Percentiles rank a stretch among this genome's conserved stretches.
These are phyloP conservation scores for Bipolaris bicolor DNA, from an alignment of 2,329 filamentous ascomycete species.

Conservation along the genomic window DNA sequence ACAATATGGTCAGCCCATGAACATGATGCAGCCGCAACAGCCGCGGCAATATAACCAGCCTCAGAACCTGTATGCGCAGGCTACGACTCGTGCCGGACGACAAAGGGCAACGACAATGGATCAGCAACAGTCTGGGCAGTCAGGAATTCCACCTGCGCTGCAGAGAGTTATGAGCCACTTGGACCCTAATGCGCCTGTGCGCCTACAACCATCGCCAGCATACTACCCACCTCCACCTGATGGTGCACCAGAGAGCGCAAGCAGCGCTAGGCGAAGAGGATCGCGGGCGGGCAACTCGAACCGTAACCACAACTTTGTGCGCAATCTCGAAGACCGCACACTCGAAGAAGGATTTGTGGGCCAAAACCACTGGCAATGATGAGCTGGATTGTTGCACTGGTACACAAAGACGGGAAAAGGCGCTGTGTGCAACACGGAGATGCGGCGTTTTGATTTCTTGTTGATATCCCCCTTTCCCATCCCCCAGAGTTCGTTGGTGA, in stretches of 20 bases:
- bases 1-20: slow-evolving; percentile 63
- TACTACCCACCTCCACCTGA: slow-evolving; percentile 96
- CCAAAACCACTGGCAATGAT: slow-evolving; percentile 70
- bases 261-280: slow-evolving; percentile 74
- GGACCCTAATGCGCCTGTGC: slow-evolving; percentile 91
- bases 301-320: slow-evolving; percentile 85
- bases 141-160: slow-evolving; percentile 88
- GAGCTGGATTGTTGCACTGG: slow-evolving; percentile 17
- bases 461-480: slow-evolving; percentile 13
- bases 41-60: slow-evolving; percentile 60
- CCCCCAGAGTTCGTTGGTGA: slow-evolving; percentile 9
- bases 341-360: slow-evolving; percentile 89
- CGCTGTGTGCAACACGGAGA: slow-evolving; percentile 6
- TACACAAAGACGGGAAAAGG: slow-evolving; percentile 10
- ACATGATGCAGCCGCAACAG: slow-evolving; percentile 47
- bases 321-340: slow-evolving; percentile 91
- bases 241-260: slow-evolving; percentile 70
- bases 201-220: slow-evolving; percentile 91
- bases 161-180: slow-evolving; percentile 95
- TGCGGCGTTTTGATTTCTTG: slow-evolving; percentile 16
- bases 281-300: slow-evolving; percentile 69
- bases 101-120: slow-evolving; percentile 97
- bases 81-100: slow-evolving; percentile 76
- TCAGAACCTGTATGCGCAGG: slow-evolving; percentile 75
- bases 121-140: slow-evolving; percentile 86